These are phyloP conservation scores for Collybiopsis confluens DNA, from an alignment of 768 basidiomycete genomes.

Conservation along the genomic window DNA sequence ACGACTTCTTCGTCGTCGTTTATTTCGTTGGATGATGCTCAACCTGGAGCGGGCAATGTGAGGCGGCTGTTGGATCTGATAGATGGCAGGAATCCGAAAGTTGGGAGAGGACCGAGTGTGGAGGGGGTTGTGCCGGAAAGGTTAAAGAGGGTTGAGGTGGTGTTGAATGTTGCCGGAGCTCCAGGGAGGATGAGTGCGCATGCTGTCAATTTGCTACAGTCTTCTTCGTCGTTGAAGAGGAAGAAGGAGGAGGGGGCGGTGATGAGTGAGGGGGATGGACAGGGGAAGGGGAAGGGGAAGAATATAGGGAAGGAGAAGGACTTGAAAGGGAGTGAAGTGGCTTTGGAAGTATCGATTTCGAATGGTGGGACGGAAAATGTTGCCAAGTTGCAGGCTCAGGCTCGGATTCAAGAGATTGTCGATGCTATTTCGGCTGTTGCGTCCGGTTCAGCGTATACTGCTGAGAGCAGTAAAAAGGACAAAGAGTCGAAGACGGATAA, in stretches of 20 bases:
- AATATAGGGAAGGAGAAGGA: neutral
- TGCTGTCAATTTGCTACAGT: neutral
- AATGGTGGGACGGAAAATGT: too few relatives aligned
- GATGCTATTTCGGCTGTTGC: neutral
- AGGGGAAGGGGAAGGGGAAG: neutral
- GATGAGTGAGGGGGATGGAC: neutral
- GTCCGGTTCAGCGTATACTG: neutral
- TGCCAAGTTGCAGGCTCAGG: neutral
- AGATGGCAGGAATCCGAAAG: constrained; percentile 63
- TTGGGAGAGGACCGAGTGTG: constrained; percentile 22
- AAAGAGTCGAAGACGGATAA: neutral
- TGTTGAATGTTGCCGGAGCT: neutral
- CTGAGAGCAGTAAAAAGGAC: too few relatives aligned
- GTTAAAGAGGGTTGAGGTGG: constrained; percentile 56
- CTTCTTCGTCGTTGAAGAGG: too few relatives aligned
- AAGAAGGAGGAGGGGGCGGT: too few relatives aligned
- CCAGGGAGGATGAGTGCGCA: neutral
- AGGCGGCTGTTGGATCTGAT: constrained; percentile 59
- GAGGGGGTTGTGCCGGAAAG: constrained; percentile 48
- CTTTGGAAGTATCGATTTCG: neutral
- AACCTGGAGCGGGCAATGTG: neutral
- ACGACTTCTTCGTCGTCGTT: too few relatives aligned
- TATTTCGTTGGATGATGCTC: neutral
- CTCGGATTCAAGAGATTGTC: neutral
- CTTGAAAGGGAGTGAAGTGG: neutral